Percentiles rank a stretch among this genome's conserved stretches.
phyloP scores from a whole-genome alignment of 1,139 yeast genomes.

The Debaryomyces sp. region DNA sequence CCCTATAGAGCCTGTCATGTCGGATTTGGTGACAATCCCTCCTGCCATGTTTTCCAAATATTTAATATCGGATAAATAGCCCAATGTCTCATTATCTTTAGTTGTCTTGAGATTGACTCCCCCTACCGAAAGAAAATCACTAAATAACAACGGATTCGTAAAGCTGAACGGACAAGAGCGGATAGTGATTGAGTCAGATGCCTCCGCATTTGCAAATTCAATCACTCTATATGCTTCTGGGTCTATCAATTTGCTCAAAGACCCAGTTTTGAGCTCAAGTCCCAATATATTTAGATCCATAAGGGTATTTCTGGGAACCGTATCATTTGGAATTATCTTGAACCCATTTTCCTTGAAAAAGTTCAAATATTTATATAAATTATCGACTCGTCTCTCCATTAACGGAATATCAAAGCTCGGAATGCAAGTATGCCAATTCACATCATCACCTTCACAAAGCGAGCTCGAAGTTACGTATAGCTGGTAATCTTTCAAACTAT shows the following conservation, averaged over 20 bases:
- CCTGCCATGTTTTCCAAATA: conserved; percentile 72
- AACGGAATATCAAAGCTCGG: conserved; percentile 9
- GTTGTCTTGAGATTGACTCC: conserved; percentile 38
- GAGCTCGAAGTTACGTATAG: conserved; percentile 22
- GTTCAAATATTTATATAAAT: conserved; percentile 14
- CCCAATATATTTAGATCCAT: conserved; percentile 9
- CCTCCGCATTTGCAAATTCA: conserved; percentile 6
- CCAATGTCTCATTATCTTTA: conserved; percentile 13
- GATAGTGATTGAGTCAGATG: conserved; percentile 23
- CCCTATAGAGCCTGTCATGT: conserved; percentile 39
- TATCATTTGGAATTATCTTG: conserved; percentile 30
- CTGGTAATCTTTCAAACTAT: conserved; percentile 14
- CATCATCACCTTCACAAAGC: conserved; percentile 15
- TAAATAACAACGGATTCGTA: conserved; percentile 59
- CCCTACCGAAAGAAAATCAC: conserved; percentile 51
- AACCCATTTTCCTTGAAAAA: conserved; percentile 29
- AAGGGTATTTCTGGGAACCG: conserved; percentile 11
- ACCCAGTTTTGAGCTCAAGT: conserved; percentile 1
- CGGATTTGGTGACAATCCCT: conserved; percentile 39
- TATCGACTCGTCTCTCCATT: conserved; percentile 4
- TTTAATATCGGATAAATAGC: conserved; percentile 53
- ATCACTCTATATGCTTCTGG: conserved; percentile 4
- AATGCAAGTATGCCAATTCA: conserved; percentile 27
- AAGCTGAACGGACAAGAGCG: conserved; percentile 58
- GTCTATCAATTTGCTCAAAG: background rate